These are phyloP conservation scores for Saccharomyces hybrid DNA, from an alignment of 1,139 yeast genomes.

Conservation along the genomic window DNA sequence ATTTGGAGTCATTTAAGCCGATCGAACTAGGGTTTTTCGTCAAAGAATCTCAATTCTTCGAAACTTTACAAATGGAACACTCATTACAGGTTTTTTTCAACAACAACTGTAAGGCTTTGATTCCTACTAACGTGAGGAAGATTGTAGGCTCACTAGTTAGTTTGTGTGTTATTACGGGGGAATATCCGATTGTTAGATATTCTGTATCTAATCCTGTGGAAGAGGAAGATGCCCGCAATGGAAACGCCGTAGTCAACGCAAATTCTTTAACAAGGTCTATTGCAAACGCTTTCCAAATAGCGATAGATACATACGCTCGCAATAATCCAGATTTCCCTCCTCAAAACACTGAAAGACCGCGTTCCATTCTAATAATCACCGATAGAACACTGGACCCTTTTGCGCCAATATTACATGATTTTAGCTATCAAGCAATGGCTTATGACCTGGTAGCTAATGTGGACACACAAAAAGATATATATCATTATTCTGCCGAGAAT, in stretches of 20 bases:
- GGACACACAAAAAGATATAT: slow-evolving; percentile 43
- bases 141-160: slow-evolving; percentile 59
- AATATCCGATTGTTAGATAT: slow-evolving; percentile 79
- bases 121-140: slow-evolving; percentile 47
- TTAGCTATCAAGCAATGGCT: slow-evolving; percentile 91
- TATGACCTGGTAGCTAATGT: slow-evolving; percentile 49
- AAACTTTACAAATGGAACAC: slow-evolving; percentile 35
- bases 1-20: slow-evolving; percentile 31
- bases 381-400: slow-evolving; percentile 80
- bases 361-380: slow-evolving; percentile 66
- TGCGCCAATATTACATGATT: slow-evolving; percentile 84
- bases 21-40: slow-evolving; percentile 40
- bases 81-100: slow-evolving; percentile 74
- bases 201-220: slow-evolving; percentile 42
- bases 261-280: slow-evolving; percentile 61
- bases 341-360: slow-evolving; percentile 44
- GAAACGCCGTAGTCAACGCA: slow-evolving; percentile 38
- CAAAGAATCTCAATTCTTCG: slow-evolving; percentile 42
- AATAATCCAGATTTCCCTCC: slow-evolving; percentile 56
- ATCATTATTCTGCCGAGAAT: slow-evolving; percentile 53
- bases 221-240: slow-evolving; percentile 20
- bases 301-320: slow-evolving; percentile 70
- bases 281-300: slow-evolving; percentile 64
- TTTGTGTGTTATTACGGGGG: slow-evolving; percentile 73
- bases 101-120: slow-evolving; percentile 53